Base-by-base conservation (phyloP, 306 rosid genomes). In the Echinosophora koreensis region DNA sequence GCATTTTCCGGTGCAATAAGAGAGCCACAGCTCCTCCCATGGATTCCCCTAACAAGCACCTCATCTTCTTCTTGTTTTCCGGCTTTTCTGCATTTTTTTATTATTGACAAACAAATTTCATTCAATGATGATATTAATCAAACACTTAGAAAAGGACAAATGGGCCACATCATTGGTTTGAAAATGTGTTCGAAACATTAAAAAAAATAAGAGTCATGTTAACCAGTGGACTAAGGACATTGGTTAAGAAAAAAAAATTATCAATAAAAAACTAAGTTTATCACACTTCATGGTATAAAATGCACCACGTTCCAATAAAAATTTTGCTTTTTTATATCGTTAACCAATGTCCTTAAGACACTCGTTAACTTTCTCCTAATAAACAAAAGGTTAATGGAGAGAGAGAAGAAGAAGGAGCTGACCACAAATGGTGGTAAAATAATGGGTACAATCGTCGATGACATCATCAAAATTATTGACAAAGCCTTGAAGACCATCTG, bases 1-100 rank as follows among this genome's bases (percentile, higher is more conserved):
- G 97, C 76, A 22, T 86, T 58, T 87, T 89, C 69, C 87, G 57
- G 75, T 96, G 91, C 73, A 96, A 67, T 2, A 84, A 84, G 10
- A 96, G 86, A 70, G 87, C 94, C 82, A 89, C 90, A 1, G 94
- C 97, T 78, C 99, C 99, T 80, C 99, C 99, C 98, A 96, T 89
- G 11, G 99, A 96, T 82, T 96, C 99, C 4, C 99, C 99, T 38
- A 92, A 2, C 77, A 96, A 78, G 77, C 7, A 91, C 76, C 96
- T 89, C 90, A 82, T 86, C 76, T 85, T 92, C 10, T 85, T 78
- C 51, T 71, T 84, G 73, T 92, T 87, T 52, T 87, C 97, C 12
- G 16, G 28, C 75, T 73, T 91, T 59, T 87, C 98, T 95, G 83
- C 15, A 46, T 47, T 32, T 35, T 35, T 15, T 28, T 67, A 22